A percentile compares a stretch with the other conserved stretches of the same genome.
Evolutionary conservation across 495 filamentous ascomycete genomes (phyloP).

Genomic region (Aspergillus bertholletiae): DNA sequence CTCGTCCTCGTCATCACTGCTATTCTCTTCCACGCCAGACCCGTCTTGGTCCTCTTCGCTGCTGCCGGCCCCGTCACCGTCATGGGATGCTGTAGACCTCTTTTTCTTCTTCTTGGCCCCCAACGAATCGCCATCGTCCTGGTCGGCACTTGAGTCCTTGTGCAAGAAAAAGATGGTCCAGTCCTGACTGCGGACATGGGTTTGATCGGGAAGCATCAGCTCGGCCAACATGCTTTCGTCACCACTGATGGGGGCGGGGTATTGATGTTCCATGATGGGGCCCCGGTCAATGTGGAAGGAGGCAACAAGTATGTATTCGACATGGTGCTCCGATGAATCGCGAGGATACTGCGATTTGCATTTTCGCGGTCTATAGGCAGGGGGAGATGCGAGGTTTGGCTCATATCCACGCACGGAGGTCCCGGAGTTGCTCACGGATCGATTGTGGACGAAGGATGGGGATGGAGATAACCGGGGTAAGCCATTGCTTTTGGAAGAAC

Average conservation of each 20-base stretch:
- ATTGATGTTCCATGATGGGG: slow-evolving; percentile 98
- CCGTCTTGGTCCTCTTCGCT: slow-evolving; percentile 45
- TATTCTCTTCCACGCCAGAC: slow-evolving; percentile 40
- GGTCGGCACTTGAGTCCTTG: slow-evolving; percentile 78
- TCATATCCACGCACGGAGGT: slow-evolving; percentile 41
- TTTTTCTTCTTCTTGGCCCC: slow-evolving; percentile 40
- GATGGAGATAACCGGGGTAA: slow-evolving; percentile 54
- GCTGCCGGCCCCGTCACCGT: slow-evolving; percentile 44
- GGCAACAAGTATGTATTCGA: slow-evolving; percentile 98
- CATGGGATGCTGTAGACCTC: slow-evolving; percentile 25
- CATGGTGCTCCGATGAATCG: slow-evolving; percentile 79
- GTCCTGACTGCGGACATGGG: slow-evolving; percentile 90
- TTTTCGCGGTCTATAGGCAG: slow-evolving; percentile 37
- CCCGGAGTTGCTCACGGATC: slow-evolving; percentile 48
- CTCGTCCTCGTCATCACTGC: slow-evolving; percentile 58
- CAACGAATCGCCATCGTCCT: slow-evolving; percentile 62
- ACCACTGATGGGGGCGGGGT: slow-evolving; percentile 89
- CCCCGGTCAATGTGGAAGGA: slow-evolving; percentile 96
- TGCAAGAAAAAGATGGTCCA: slow-evolving; percentile 99
- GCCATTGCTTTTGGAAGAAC: slow-evolving; percentile 48
- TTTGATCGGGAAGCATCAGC: slow-evolving; percentile 97
- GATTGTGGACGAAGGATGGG: slow-evolving; percentile 47
- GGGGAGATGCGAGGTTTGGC: slow-evolving; percentile 31
- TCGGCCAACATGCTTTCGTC: slow-evolving; percentile 98
- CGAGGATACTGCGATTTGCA: slow-evolving; percentile 85